phyloP scores from a whole-genome alignment of 1,284 basidiomycete genomes.

The Xerocomus cyaneibrunnescens region DNA sequence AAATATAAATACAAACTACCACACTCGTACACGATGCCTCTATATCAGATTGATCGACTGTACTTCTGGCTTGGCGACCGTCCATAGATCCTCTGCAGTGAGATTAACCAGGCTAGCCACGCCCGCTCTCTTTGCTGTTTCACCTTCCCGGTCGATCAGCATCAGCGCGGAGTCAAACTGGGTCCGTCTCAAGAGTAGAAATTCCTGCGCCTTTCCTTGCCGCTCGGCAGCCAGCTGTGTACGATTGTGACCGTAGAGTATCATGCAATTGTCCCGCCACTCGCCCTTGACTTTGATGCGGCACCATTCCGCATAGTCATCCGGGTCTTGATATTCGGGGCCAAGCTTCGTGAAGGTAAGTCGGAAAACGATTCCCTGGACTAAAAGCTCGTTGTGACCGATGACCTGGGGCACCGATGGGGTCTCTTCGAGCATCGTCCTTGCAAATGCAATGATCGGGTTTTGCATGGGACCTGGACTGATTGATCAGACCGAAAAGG shows the following conservation, averaged over 20 bases:
- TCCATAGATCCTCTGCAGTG: background rate
- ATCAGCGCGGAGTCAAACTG: constrained; percentile 1
- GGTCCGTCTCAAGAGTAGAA: constrained; percentile 3
- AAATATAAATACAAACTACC: too few relatives aligned
- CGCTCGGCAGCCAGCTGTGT: background rate
- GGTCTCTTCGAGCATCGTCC: too few relatives aligned
- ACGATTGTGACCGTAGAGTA: constrained; percentile 6
- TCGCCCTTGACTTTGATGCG: constrained; percentile 1
- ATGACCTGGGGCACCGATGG: too few relatives aligned
- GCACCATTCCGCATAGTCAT: constrained; percentile 4
- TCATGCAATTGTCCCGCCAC: background rate
- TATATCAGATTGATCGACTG: background rate
- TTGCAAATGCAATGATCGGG: too few relatives aligned
- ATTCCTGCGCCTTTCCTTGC: constrained; percentile 6
- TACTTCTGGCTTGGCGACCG: background rate
- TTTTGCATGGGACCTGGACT: too few relatives aligned
- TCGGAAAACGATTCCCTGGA: too few relatives aligned
- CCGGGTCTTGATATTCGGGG: constrained; percentile 1
- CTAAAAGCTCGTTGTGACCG: too few relatives aligned
- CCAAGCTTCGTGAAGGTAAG: background rate
- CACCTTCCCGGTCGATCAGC: constrained; percentile 3
- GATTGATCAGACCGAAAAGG: too few relatives aligned
- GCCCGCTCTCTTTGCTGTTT: background rate
- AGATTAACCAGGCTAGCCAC: background rate
- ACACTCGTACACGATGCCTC: background rate